Evolutionary conservation across 208 protist genomes (phyloP).

Genomic region (Wallacemonas sp.): DNA sequence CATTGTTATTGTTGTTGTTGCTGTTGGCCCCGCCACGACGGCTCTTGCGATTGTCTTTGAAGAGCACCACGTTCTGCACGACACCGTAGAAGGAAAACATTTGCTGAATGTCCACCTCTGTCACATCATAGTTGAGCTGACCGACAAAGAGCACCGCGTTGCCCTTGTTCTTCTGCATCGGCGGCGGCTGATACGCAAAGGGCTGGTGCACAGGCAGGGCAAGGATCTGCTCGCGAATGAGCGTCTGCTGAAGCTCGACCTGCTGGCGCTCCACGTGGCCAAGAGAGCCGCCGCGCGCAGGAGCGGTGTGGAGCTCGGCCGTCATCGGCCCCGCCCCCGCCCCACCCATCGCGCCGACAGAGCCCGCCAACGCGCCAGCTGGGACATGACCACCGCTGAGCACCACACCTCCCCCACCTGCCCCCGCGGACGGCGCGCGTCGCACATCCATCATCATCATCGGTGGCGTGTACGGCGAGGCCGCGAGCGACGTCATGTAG

Average conservation of each 20-base stretch:
- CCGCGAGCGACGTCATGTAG: not conserved
- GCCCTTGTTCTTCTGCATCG: conserved; percentile 22
- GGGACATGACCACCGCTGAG: no score
- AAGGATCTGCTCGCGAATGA: conserved; percentile 1
- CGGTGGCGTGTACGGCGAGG: not conserved
- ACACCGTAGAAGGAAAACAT: conserved; percentile 26
- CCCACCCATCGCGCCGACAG: no score
- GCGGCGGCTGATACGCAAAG: conserved; percentile 8
- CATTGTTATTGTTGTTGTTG: conserved; percentile 17
- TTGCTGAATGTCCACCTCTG: conserved; percentile 19
- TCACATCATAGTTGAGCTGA: conserved; percentile 23
- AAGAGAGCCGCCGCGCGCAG: no score
- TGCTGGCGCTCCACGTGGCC: not conserved
- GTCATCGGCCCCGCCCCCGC: not conserved
- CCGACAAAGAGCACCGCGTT: conserved; percentile 31
- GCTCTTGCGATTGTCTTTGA: conserved; percentile 28
- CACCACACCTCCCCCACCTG: not conserved
- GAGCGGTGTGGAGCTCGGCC: not conserved
- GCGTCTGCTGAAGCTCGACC: not conserved
- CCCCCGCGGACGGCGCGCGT: not conserved
- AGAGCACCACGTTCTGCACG: conserved; percentile 40
- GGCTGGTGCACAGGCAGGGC: conserved; percentile 2
- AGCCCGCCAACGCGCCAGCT: no score
- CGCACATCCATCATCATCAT: conserved; percentile 9
- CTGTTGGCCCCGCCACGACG: not conserved